phyloP scores from a whole-genome alignment of 768 basidiomycete genomes.

The Cyclocybe aegerita region DNA sequence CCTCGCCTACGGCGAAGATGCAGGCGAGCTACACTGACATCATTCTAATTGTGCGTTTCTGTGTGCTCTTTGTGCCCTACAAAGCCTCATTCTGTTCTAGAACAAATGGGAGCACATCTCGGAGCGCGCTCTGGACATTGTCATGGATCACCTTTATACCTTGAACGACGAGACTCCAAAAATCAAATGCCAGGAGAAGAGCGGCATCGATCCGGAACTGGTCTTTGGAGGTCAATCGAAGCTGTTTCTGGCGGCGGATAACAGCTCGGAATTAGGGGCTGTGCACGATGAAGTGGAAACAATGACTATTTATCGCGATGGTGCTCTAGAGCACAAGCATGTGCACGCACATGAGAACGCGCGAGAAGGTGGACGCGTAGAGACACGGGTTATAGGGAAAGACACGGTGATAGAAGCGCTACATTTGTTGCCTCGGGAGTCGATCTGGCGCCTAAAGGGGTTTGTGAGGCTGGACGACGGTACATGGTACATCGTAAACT shows the following conservation, averaged over 20 bases:
- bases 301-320: slow-evolving; percentile 56
- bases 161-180: slow-evolving; percentile 91
- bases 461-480: slow-evolving; percentile 57
- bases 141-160: slow-evolving; percentile 85
- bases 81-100: slow-evolving; percentile 30
- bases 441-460: slow-evolving; percentile 84
- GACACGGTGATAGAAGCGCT: slow-evolving; percentile 48
- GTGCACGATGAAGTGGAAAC: slow-evolving; percentile 91
- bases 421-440: slow-evolving; percentile 57
- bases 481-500: slow-evolving; percentile 68
- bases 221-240: slow-evolving; percentile 92
- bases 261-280: slow-evolving; percentile 7
- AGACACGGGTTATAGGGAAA: slow-evolving; percentile 26
- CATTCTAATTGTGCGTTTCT: slow-evolving; percentile 64
- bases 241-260: slow-evolving; percentile 47
- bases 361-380: neutral
- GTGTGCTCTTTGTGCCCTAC: slow-evolving; percentile 1
- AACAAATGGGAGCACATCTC: slow-evolving; percentile 91
- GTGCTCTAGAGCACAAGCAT: slow-evolving; percentile 10
- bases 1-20: slow-evolving; percentile 88
- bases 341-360: neutral
- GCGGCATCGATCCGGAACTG: slow-evolving; percentile 72
- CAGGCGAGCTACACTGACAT: slow-evolving; percentile 95
- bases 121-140: slow-evolving; percentile 75
- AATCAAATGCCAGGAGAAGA: slow-evolving; percentile 61